These are phyloP conservation scores for Trichosporon sp. DNA, from an alignment of 1,284 basidiomycete genomes.

Conservation along the genomic window DNA sequence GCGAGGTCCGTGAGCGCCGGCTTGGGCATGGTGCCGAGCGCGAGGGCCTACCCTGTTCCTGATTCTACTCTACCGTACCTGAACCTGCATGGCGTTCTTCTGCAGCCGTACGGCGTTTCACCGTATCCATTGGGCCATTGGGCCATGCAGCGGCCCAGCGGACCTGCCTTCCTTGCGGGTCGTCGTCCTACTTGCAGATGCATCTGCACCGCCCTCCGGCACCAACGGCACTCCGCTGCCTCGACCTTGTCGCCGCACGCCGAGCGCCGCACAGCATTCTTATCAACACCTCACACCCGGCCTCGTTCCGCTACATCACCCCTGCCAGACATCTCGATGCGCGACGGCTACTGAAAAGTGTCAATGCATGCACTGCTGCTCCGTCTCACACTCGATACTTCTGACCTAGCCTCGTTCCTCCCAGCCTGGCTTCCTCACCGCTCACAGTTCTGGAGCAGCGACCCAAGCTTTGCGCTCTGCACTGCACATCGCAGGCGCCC, in stretches of 20 bases:
- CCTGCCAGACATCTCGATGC: too few species aligned
- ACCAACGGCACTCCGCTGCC: background rate
- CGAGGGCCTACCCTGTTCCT: background rate
- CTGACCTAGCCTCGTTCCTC: too few species aligned
- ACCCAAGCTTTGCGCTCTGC: background rate
- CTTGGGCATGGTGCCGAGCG: too few species aligned
- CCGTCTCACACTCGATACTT: too few species aligned
- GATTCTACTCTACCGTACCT: background rate
- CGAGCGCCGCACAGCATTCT: background rate
- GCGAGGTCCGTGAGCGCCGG: too few species aligned
- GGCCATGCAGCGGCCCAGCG: too few species aligned
- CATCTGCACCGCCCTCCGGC: background rate
- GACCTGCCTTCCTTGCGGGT: too few species aligned
- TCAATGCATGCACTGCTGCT: background rate
- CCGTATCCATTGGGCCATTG: background rate
- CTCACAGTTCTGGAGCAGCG: background rate
- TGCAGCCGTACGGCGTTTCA: background rate
- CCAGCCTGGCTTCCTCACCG: too few species aligned
- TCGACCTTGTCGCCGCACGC: background rate
- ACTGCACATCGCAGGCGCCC: background rate
- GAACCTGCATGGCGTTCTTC: background rate
- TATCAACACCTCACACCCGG: background rate
- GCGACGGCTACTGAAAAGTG: too few species aligned
- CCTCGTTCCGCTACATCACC: too few species aligned
- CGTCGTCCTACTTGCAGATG: background rate